phyloP scores from a whole-genome alignment of 139 green algal genomes.

The Chlorella sp. region DNA sequence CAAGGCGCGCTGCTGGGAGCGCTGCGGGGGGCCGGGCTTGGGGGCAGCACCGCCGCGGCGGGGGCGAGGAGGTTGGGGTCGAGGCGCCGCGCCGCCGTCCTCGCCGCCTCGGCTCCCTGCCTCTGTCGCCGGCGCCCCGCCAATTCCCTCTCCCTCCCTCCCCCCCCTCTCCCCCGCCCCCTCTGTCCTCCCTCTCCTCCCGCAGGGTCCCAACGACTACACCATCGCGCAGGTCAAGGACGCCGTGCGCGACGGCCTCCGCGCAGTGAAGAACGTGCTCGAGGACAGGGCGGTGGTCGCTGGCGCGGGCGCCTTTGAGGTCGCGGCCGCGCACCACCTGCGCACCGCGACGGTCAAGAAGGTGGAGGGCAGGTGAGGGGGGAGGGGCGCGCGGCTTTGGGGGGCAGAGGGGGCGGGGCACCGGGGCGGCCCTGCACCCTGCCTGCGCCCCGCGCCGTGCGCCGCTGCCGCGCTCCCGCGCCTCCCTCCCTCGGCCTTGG shows the following conservation, averaged over 20 bases:
- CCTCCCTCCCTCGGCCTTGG: no score
- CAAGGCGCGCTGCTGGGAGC: slow-evolving; percentile 73
- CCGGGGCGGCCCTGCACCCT: not conserved
- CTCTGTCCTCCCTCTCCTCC: no score
- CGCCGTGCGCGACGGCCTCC: slow-evolving; percentile 94
- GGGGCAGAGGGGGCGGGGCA: no score
- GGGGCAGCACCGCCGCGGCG: not conserved
- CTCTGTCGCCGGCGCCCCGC: no score
- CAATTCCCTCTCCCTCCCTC: no score
- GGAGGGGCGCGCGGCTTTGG: no score
- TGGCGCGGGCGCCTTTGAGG: slow-evolving; percentile 94
- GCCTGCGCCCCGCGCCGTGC: not conserved
- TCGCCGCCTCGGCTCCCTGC: no score
- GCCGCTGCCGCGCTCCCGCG: not conserved
- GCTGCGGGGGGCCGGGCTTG: not conserved
- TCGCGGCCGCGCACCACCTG: slow-evolving; percentile 85
- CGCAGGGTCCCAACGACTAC: slow-evolving; percentile 96
- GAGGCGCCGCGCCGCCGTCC: no score
- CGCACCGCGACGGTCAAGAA: slow-evolving; percentile 48
- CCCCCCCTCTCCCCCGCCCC: no score
- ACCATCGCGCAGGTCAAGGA: slow-evolving; percentile 99
- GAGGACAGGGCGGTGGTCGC: slow-evolving; percentile 84
- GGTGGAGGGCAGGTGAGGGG: slow-evolving; percentile 28
- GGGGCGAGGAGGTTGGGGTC: not conserved
- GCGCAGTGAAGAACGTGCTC: slow-evolving; percentile 96